Evolutionary conservation across 148 eudicot genomes (phyloP), one percentile per base, ranked within the genome.

Genomic region (Salicornia ramosissima): DNA sequence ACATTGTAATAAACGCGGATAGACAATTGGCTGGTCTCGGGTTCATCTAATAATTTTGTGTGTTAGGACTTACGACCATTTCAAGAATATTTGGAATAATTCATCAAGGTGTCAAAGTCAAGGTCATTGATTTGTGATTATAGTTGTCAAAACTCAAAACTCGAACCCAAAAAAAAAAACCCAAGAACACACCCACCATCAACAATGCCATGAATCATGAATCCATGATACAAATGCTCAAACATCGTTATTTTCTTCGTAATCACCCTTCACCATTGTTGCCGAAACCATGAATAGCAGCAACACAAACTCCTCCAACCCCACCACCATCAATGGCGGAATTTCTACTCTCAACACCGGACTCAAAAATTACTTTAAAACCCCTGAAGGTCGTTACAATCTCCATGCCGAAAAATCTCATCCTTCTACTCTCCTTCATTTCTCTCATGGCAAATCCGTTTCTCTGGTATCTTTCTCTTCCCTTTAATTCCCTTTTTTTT

Each of bases 381-480:
- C 96, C 70, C 90, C 96, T n/a, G 92, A 90, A 76, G 96, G 96
- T 10, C 87, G 84, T 31, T 87, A 87, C 73, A 90, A 86, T 83
- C 90, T 90, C 29, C 87, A 84, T 53, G 84, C 80, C 64, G 96
- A 90, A 80, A 90, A 90, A 77, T 85, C 84, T 67, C 82, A 90
- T 71, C 90, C 96, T 34, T 66, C 88, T 36, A 83, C 83, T 62
- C 84, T 87, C 14, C 86, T 87, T 56, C 90, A 90, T 75, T 85
- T 79, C 53, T 74, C 85, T 36, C 90, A 84, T 71, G 88, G 88
- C 71, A 90, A 86, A 76, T 78, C 90, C 42, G 83, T 86, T 30
- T 87, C 92, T 78, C 92, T 85, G 90, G 96, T 86, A 25, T 24
- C 39, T 57, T 15, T 25, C 25, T 39, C 33, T 5, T 28, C 4